Evolutionary conservation across 2,329 filamentous ascomycete species (phyloP).

Genomic region (Bipolaris bicolor): DNA sequence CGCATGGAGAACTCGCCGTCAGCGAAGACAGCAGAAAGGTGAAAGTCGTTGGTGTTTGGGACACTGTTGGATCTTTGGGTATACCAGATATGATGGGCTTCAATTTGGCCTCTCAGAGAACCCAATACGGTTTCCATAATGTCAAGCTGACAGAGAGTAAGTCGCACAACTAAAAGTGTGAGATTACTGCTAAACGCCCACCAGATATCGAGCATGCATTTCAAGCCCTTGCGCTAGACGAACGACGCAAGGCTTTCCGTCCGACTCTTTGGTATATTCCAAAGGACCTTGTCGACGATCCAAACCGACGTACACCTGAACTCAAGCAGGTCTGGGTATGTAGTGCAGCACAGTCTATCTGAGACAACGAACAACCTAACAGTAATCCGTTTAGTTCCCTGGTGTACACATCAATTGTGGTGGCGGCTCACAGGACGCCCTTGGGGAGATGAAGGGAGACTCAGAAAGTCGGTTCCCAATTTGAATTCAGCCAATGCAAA

Average conservation of each 20-base stretch:
- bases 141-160: slow-evolving; percentile 42
- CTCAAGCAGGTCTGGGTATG: slow-evolving; percentile 59
- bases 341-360: neutral
- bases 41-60: slow-evolving; percentile 56
- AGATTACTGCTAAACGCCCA: slow-evolving; percentile 33
- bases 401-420: slow-evolving; percentile 60
- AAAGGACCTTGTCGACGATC: slow-evolving; percentile 42
- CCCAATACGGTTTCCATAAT: slow-evolving; percentile 44
- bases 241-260: slow-evolving; percentile 58
- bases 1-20: slow-evolving; percentile 33
- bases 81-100: slow-evolving; percentile 52
- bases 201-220: slow-evolving; percentile 59
- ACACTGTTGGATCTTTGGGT: slow-evolving; percentile 56
- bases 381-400: slow-evolving; percentile 45
- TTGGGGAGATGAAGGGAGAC: slow-evolving; percentile 42
- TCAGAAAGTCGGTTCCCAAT: slow-evolving; percentile 36
- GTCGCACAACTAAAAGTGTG: slow-evolving; percentile 14
- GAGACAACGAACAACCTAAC: neutral
- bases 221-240: slow-evolving; percentile 62
- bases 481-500: neutral
- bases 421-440: slow-evolving; percentile 50
- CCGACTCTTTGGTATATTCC: slow-evolving; percentile 59
- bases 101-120: slow-evolving; percentile 24
- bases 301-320: slow-evolving; percentile 34
- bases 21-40: slow-evolving; percentile 39